These are phyloP conservation scores for Tubosaeta sp. DNA, from an alignment of 768 basidiomycete species.

Conservation along the genomic window DNA sequence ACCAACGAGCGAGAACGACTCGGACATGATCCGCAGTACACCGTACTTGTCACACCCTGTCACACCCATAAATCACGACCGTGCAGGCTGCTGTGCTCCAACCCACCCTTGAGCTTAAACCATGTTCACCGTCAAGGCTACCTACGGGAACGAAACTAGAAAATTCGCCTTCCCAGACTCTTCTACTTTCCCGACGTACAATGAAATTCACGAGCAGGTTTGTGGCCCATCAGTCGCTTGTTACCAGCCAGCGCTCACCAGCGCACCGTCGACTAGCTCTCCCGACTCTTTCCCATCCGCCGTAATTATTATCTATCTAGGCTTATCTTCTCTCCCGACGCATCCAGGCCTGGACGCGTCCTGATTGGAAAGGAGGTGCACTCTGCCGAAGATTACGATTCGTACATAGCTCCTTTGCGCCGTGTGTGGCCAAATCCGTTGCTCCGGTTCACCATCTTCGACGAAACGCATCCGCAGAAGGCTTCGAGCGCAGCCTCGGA, in stretches of 20 bases:
- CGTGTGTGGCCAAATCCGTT: constrained; percentile 55
- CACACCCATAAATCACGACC: constrained; percentile 18
- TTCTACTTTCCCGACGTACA: constrained; percentile 58
- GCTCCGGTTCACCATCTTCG: constrained; percentile 59
- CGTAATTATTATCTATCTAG: constrained; percentile 59
- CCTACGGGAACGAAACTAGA: constrained; percentile 65
- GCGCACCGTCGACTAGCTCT: constrained; percentile 44
- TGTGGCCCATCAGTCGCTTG: constrained; percentile 14
- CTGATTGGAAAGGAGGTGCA: constrained; percentile 60
- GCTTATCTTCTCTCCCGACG: constrained; percentile 65
- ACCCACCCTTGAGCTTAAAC: constrained; percentile 23
- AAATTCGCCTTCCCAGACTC: constrained; percentile 54
- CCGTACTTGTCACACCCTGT: constrained; percentile 14
- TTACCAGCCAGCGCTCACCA: constrained; percentile 14
- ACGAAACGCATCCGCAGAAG: constrained; percentile 41
- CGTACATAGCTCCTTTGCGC: constrained; percentile 45
- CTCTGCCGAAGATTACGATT: constrained; percentile 53
- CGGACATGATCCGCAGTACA: constrained; percentile 14
- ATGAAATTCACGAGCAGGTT: constrained; percentile 62
- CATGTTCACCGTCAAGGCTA: constrained; percentile 80
- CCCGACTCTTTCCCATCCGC: constrained; percentile 63
- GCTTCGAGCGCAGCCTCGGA: constrained; percentile 15
- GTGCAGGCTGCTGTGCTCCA: constrained; percentile 14
- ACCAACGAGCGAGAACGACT: constrained; percentile 38
- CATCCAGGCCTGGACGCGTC: constrained; percentile 50